Evolutionary conservation across 2,329 filamentous ascomycete genomes (phyloP).

Genomic region (Elsinoe australis): DNA sequence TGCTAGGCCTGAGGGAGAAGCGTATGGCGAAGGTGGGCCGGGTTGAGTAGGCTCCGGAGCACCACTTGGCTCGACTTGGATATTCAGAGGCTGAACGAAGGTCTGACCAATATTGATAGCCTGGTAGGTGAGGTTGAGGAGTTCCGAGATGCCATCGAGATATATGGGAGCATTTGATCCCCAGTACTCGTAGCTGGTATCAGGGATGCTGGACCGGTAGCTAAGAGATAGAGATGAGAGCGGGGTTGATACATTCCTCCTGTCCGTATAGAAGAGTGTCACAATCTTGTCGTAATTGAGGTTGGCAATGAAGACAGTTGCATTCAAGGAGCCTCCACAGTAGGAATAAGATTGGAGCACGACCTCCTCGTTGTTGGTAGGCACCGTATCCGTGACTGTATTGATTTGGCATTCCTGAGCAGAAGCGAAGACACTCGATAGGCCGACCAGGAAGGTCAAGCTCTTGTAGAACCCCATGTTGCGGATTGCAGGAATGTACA

Average conservation of each 20-base stretch:
- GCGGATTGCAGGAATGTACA: not conserved
- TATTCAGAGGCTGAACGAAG: slow-evolving; percentile 24
- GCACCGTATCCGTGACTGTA: slow-evolving; percentile 1
- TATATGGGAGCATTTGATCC: slow-evolving; percentile 25
- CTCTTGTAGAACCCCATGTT: slow-evolving; percentile 5
- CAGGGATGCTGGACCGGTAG: slow-evolving; percentile 24
- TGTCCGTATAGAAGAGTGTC: slow-evolving; percentile 28
- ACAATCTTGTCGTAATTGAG: slow-evolving; percentile 30
- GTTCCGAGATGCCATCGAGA: slow-evolving; percentile 26
- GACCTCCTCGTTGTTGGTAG: slow-evolving; percentile 20
- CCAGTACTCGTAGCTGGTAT: slow-evolving; percentile 27
- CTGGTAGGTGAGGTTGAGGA: slow-evolving; percentile 29
- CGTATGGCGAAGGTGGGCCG: slow-evolving; percentile 26
- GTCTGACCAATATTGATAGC: slow-evolving; percentile 26
- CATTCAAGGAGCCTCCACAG: slow-evolving; percentile 27
- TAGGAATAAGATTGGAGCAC: slow-evolving; percentile 27
- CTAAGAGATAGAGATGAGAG: slow-evolving; percentile 24
- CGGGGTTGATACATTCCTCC: slow-evolving; percentile 26
- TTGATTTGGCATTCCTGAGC: slow-evolving; percentile 11
- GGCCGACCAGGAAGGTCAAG: not conserved
- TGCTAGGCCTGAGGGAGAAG: slow-evolving; percentile 25
- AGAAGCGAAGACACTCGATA: not conserved
- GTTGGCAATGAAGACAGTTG: slow-evolving; percentile 26
- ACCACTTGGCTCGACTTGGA: slow-evolving; percentile 25
- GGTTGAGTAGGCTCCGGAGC: slow-evolving; percentile 23